Base-by-base conservation (phyloP, 495 filamentous ascomycete species). In the Tuber borchii region DNA sequence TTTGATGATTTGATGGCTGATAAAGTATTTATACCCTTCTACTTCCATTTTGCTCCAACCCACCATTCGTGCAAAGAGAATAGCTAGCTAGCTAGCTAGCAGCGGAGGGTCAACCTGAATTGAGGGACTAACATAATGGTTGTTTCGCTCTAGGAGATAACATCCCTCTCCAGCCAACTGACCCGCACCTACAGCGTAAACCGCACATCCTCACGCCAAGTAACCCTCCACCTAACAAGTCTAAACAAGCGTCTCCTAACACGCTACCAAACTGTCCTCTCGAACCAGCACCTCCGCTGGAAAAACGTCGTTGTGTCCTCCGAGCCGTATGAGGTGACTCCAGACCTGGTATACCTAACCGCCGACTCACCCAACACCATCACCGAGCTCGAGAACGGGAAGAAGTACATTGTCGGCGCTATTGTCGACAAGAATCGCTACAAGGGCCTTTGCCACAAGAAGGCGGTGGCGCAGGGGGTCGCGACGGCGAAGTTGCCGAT, bases 381-480 rank as follows among this genome's bases (percentile, higher is more conserved):
- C 43, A 88, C 90, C 1, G 86, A 91, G 70, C 87, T 98, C 39
- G 92, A 92, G 83, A 91, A 93, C 0, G 91, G 93, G 85, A 93
- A 90, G 51, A 93, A 89, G 69, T 99, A 99, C 82, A 92, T 99
- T 48, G 92, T 99, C 74, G 95, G 95, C 31, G 95, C 95, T 0
- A 85, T 99, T 40, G 96, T 99, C 39, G 95, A 99, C 83, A 92
- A 91, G 84, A 99, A 99, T 81, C 87, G 95, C 37, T 89, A 99
- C 83, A 99, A 99, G 68, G 77, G 51, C 14, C 73, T 82, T 19
- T 98, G 95, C 85, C 94, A 97, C 86, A 91, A 91, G 79, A 87
- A 90, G 61, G 95, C 96, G 0, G 86, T 87, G 72, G 88, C 91
- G 56, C 86, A 86, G 81, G 92, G 92, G 0, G 88, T 98, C 74